Evolutionary conservation across 2,329 filamentous ascomycete species (phyloP).

Genomic region (Aspergillus texensis): DNA sequence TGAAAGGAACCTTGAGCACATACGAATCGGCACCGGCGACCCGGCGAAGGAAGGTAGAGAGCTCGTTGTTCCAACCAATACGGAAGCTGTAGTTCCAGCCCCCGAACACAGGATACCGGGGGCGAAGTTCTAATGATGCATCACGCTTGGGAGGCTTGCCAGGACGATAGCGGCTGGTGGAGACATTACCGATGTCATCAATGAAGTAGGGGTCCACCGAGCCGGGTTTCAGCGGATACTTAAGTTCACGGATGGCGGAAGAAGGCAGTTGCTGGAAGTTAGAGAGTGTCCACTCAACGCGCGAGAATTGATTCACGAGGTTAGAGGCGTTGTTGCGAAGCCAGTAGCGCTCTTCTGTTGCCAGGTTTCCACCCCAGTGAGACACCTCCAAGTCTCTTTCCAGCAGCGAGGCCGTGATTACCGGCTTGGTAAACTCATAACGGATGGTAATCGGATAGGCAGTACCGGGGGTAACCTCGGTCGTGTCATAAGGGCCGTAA

Average conservation of each 20-base stretch:
- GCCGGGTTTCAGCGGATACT: slow-evolving; percentile 76
- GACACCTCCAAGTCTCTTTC: slow-evolving; percentile 94
- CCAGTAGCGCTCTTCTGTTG: slow-evolving; percentile 91
- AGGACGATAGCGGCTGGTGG: slow-evolving; percentile 81
- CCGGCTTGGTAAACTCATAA: slow-evolving; percentile 93
- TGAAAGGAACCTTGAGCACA: slow-evolving; percentile 85
- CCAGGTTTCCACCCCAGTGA: slow-evolving; percentile 97
- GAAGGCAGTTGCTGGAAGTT: slow-evolving; percentile 77
- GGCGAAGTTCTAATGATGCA: slow-evolving; percentile 85
- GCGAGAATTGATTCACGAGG: slow-evolving; percentile 71
- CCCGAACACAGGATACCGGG: slow-evolving; percentile 93
- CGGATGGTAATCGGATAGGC: slow-evolving; percentile 73
- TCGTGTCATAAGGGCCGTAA: slow-evolving; percentile 80
- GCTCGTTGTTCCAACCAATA: slow-evolving; percentile 90
- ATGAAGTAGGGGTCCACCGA: slow-evolving; percentile 90
- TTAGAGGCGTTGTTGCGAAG: slow-evolving; percentile 84
- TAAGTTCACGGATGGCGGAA: slow-evolving; percentile 78
- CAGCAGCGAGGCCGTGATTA: slow-evolving; percentile 75
- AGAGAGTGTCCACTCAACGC: slow-evolving; percentile 73
- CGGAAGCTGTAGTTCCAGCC: slow-evolving; percentile 98
- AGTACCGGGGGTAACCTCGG: slow-evolving; percentile 74
- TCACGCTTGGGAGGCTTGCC: slow-evolving; percentile 67
- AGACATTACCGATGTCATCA: slow-evolving; percentile 95
- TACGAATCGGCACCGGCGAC: slow-evolving; percentile 67
- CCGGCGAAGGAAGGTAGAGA: slow-evolving; percentile 73